These are phyloP conservation scores for Botrytis fabae DNA, from an alignment of 2,329 filamentous ascomycete genomes.

Conservation along the genomic window DNA sequence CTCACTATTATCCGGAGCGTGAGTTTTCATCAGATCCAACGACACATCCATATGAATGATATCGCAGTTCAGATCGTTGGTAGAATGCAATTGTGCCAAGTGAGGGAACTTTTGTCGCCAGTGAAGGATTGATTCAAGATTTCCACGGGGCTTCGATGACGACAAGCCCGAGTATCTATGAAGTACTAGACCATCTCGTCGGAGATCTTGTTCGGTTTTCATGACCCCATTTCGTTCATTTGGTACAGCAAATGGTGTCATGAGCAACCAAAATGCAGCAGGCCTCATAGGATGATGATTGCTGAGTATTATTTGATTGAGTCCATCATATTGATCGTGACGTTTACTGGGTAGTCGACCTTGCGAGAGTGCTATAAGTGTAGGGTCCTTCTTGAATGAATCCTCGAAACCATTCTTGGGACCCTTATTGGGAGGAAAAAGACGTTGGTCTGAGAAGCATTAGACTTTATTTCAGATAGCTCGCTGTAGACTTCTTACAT, in stretches of 20 bases:
- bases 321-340: constrained; percentile 30
- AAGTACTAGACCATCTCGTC: constrained; percentile 28
- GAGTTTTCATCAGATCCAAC: constrained; percentile 57
- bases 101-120: constrained; percentile 61
- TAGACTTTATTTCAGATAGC: constrained; percentile 20
- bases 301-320: constrained; percentile 24
- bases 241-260: constrained; percentile 30
- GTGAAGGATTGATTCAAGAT: constrained; percentile 54
- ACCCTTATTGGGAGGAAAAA: constrained; percentile 55
- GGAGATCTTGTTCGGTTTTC: constrained; percentile 32
- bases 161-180: constrained; percentile 36
- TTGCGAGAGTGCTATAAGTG: constrained; percentile 61
- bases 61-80: constrained; percentile 55
- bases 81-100: constrained; percentile 54
- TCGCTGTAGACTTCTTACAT: constrained; percentile 50
- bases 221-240: constrained; percentile 28
- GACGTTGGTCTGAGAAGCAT: constrained; percentile 46
- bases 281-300: constrained; percentile 31
- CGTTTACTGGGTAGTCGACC: constrained; percentile 34
- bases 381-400: constrained; percentile 65
- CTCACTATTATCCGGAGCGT: constrained; percentile 60
- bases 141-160: constrained; percentile 33
- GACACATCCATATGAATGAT: constrained; percentile 64
- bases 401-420: constrained; percentile 56
- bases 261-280: constrained; percentile 36